Conservation (phyloP, 768 basidiomycete genomes). For the Leccinum olivaceopallidum region DNA sequence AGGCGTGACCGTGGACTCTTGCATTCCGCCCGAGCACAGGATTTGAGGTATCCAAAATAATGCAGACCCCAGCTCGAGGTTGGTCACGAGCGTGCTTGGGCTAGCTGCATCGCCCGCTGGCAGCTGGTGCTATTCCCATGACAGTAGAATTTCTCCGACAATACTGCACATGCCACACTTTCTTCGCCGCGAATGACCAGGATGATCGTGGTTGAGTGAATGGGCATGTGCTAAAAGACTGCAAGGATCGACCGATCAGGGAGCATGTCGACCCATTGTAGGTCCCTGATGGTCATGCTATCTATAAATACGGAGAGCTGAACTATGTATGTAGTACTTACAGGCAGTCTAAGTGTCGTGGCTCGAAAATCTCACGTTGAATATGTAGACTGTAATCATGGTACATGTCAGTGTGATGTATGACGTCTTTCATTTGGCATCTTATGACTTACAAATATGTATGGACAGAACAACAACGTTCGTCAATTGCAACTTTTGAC, state of each 20-base stretch:
- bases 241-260: neutral
- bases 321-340: too few species aligned
- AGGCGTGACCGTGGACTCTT: neutral
- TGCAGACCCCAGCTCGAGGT: neutral
- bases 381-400: too few species aligned
- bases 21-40: neutral
- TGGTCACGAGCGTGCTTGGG: neutral
- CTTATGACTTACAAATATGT: too few species aligned
- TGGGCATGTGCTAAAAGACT: neutral
- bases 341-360: too few species aligned
- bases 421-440: too few species aligned
- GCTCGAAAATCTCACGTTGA: too few species aligned
- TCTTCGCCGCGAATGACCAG: neutral
- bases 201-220: neutral
- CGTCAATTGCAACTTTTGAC: too few species aligned
- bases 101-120: neutral
- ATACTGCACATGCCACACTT: neutral
- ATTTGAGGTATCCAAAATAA: neutral
- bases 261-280: too few species aligned
- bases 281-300: too few species aligned
- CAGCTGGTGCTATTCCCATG: constrained; percentile 8
- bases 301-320: too few species aligned
- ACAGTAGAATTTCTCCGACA: neutral
- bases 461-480: too few species aligned
- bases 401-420: too few species aligned